Evolutionary conservation across 192 early-diverging fungal genomes (phyloP).

Genomic region (Backusella australiensis): DNA sequence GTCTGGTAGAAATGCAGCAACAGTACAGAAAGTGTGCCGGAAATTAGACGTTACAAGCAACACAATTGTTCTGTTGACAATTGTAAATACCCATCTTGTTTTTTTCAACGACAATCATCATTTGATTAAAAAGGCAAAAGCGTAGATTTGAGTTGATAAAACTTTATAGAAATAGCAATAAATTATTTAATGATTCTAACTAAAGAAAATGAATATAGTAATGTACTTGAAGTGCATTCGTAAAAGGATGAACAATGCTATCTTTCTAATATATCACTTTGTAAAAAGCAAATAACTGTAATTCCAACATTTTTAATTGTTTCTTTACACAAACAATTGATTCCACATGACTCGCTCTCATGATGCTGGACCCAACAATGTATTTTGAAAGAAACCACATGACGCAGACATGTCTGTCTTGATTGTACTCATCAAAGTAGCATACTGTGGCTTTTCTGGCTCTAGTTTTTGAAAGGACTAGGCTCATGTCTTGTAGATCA

Average conservation of each 20-base stretch:
- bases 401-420: no score
- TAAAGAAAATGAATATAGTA: background rate
- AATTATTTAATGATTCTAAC: background rate
- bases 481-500: background rate
- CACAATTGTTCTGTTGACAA: slow-evolving; percentile 16
- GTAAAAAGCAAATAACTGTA: no score
- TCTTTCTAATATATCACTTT: no score
- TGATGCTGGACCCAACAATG: no score
- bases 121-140: background rate
- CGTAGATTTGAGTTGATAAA: background rate
- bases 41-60: background rate
- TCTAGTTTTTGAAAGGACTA: background rate
- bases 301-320: no score
- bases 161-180: background rate
- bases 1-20: slow-evolving; percentile 26
- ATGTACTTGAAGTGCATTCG: no score
- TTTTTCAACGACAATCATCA: slow-evolving; percentile 1
- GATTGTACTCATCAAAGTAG: no score
- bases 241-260: no score
- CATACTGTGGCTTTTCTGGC: background rate
- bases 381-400: no score
- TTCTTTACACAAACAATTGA: no score
- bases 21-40: slow-evolving; percentile 3
- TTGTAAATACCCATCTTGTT: slow-evolving; percentile 16
- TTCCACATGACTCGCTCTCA: no score